phyloP scores from a whole-genome alignment of 2,329 filamentous ascomycete genomes.

The Fusarium pseudograminearum region DNA sequence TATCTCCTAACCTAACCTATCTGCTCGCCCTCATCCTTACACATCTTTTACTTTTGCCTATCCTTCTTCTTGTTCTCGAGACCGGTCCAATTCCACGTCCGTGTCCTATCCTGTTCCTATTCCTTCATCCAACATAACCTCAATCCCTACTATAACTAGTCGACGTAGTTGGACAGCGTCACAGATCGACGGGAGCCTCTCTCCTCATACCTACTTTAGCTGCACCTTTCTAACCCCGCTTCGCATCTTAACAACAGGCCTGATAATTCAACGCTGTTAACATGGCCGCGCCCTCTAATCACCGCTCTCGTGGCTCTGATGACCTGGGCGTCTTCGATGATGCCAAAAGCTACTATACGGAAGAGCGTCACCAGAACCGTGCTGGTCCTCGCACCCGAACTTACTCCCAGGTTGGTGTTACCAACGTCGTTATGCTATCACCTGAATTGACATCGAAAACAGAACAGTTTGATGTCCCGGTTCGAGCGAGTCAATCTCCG shows the following conservation, averaged over 20 bases:
- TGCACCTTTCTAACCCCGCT: constrained; percentile 15
- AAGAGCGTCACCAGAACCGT: constrained; percentile 65
- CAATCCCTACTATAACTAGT: constrained; percentile 16
- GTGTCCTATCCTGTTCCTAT: constrained; percentile 6
- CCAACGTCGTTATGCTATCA: neutral
- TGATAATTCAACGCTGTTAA: constrained; percentile 12
- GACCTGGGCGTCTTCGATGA: constrained; percentile 67
- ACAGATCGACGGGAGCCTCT: constrained; percentile 11
- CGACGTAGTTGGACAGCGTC: constrained; percentile 23
- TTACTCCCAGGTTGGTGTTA: constrained; percentile 63
- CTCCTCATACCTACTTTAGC: neutral
- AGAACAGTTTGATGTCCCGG: constrained; percentile 67
- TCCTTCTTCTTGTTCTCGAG: constrained; percentile 36
- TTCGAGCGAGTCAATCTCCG: constrained; percentile 64
- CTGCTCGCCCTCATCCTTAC: constrained; percentile 32
- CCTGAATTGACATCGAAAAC: constrained; percentile 46
- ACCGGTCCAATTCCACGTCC: constrained; percentile 29
- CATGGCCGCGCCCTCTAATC: constrained; percentile 49
- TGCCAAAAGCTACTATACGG: constrained; percentile 69
- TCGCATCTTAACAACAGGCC: constrained; percentile 18
- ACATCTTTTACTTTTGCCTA: constrained; percentile 29
- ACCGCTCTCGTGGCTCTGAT: constrained; percentile 54
- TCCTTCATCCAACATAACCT: neutral
- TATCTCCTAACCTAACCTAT: constrained; percentile 1
- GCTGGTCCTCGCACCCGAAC: constrained; percentile 66